Evolutionary conservation across 768 basidiomycete species (phyloP), one percentile per base, ranked within the genome.

Genomic region (Ephemerocybe angulata): DNA sequence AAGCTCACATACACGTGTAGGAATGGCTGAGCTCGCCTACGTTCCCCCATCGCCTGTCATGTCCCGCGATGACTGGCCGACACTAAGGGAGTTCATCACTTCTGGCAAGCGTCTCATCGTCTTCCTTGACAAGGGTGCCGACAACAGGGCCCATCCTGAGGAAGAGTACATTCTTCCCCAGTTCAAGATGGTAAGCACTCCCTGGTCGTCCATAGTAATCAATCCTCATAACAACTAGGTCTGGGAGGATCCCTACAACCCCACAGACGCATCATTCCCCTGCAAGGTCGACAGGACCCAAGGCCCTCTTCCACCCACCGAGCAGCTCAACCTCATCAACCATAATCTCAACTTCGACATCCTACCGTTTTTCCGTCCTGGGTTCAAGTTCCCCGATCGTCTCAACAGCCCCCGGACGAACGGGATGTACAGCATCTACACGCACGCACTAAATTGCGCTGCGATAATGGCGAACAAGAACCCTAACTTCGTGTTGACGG

Each of bases 261-360:
- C 73, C 13, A 82, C 80, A 3, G 70, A 83, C 62, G 22, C 69
- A 13, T 65, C 61, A 2, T 83, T 83, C 70, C 79, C 82, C 1
- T 84, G 82, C 67, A 71, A 68, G 41, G 76, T 83, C 48, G 73
- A 83, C 59, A 77, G 82, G 31, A 80, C 77, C 30, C 60, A 62
- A 5, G 81, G 80, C 3, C 77, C 80, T 4, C 73, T 82, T 12
- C 54, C 72, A 1, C 73, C 74, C 0, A 64, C 58, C 33, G 77
- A 82, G 49, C 82, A 84, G 58, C 77, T 81, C 65, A 77, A 79
- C 64, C 64, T 83, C 66, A 79, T 83, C 65, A 78, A 77, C 67
- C 76, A 78, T 63, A 72, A 70, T 50, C 65, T 76, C 50, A 75
- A 76, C 65, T 63, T 63, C 48, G 65, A 75, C 21, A 62, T 72